These are phyloP conservation scores for Ehretia macrophylla DNA, from an alignment of 257 asterid species.

Conservation along the genomic window DNA sequence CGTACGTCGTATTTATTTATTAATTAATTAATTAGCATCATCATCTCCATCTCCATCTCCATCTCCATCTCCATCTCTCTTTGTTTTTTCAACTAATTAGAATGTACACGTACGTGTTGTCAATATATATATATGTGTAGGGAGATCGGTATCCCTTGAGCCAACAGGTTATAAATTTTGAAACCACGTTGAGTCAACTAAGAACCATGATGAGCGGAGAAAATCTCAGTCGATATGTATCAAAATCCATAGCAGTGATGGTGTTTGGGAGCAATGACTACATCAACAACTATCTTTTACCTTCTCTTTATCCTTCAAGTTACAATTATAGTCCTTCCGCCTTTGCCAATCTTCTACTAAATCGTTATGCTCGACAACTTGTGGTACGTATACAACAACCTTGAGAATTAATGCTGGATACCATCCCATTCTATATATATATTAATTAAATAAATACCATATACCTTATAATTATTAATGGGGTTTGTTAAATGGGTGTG, in stretches of 20 bases:
- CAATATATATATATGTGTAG: no score
- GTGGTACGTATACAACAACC: constrained; percentile 29
- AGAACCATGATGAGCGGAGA: constrained; percentile 42
- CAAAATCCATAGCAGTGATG: constrained; percentile 50
- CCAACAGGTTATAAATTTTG: constrained; percentile 82
- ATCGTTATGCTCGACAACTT: constrained; percentile 69
- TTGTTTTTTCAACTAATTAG: no score
- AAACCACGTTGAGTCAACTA: constrained; percentile 53
- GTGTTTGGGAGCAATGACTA: constrained; percentile 93
- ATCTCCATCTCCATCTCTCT: no score
- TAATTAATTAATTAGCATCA: background rate
- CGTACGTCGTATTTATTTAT: background rate
- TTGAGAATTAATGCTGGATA: no score
- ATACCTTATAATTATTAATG: no score
- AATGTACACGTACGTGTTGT: no score
- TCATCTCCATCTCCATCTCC: no score
- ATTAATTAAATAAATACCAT: no score
- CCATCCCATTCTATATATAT: no score
- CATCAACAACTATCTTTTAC: constrained; percentile 86
- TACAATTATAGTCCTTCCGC: constrained; percentile 61
- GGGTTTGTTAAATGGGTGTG: background rate
- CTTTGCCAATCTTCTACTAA: constrained; percentile 68
- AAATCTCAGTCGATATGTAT: constrained; percentile 37
- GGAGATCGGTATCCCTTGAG: constrained; percentile 65
- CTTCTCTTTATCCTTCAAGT: constrained; percentile 56